Evolutionary conservation across 176 grass and related monocot genomes (phyloP).

Genomic region (Oryza rufipogon): DNA sequence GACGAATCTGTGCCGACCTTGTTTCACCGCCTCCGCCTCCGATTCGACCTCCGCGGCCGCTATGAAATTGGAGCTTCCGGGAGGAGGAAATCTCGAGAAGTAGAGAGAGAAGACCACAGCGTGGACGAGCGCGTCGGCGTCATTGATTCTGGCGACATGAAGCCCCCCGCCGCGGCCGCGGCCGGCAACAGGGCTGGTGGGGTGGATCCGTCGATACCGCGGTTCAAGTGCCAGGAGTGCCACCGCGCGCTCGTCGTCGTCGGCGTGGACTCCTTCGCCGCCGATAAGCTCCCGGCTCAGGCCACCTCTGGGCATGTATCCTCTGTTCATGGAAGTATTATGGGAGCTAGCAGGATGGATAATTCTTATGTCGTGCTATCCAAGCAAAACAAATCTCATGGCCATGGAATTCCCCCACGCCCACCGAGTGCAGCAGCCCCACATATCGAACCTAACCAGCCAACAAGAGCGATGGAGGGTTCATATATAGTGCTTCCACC

Average conservation of each 20-base stretch:
- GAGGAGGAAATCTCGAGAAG: neutral
- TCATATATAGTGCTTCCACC: conserved; percentile 95
- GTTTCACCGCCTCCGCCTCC: neutral
- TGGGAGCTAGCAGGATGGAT: conserved; percentile 85
- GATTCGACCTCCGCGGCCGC: neutral
- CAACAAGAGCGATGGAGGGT: conserved; percentile 78
- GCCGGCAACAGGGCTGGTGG: conserved; percentile 48
- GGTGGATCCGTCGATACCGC: conserved; percentile 58
- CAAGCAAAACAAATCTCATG: conserved; percentile 63
- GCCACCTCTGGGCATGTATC: conserved; percentile 64
- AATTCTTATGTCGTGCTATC: conserved; percentile 78
- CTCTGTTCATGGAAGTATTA: conserved; percentile 71
- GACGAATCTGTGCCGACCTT: too few species aligned
- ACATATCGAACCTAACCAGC: conserved; percentile 55
- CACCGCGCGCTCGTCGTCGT: conserved; percentile 63
- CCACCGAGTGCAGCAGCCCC: conserved; percentile 40
- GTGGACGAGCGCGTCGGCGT: neutral
- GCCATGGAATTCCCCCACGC: conserved; percentile 65
- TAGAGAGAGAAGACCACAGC: neutral
- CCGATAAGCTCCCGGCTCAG: conserved; percentile 57
- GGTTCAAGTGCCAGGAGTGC: conserved; percentile 76
- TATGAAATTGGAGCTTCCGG: neutral
- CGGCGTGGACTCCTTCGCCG: conserved; percentile 69
- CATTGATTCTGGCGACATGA: conserved; percentile 37
- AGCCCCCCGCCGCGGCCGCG: conserved; percentile 24